These are phyloP conservation scores for Bipolaris victoriae DNA, from an alignment of 2,329 filamentous ascomycete species.

Conservation along the genomic window DNA sequence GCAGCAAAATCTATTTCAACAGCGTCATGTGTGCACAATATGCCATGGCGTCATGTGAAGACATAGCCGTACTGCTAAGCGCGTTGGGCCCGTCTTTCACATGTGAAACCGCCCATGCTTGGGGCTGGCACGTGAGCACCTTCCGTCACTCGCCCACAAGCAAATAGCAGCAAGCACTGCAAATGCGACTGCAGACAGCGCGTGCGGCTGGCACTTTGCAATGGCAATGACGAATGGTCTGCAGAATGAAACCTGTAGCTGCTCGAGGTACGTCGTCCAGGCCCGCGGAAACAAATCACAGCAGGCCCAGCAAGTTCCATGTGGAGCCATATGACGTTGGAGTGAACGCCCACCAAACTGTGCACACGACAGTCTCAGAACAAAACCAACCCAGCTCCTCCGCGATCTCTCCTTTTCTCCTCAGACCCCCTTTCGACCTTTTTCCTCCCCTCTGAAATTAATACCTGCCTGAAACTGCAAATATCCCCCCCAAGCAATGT, in stretches of 20 bases:
- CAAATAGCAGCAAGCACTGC: constrained; percentile 2
- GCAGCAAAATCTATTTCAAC: not conserved
- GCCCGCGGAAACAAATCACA: constrained; percentile 16
- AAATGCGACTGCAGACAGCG: not conserved
- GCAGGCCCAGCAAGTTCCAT: constrained; percentile 1
- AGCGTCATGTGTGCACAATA: not conserved
- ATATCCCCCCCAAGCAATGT: constrained; percentile 27
- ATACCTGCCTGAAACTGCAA: constrained; percentile 1
- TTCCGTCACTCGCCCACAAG: not conserved
- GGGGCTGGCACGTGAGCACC: constrained; percentile 6
- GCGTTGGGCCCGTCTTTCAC: constrained; percentile 14
- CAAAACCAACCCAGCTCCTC: constrained; percentile 12
- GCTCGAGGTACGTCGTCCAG: constrained; percentile 9
- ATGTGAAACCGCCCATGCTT: constrained; percentile 20
- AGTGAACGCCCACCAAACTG: constrained; percentile 19
- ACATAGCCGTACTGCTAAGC: not conserved
- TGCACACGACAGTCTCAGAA: constrained; percentile 26
- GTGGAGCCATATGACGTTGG: constrained; percentile 18
- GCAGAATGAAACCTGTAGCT: constrained; percentile 19
- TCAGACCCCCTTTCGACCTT: constrained; percentile 4
- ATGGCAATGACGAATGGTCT: constrained; percentile 21
- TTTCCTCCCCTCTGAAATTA: not conserved
- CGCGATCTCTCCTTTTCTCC: not conserved
- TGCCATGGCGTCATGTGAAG: constrained; percentile 20
- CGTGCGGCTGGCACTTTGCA: not conserved